phyloP scores from a whole-genome alignment of 2,329 filamentous ascomycete genomes.

The Plectosphaerella cucumerina region DNA sequence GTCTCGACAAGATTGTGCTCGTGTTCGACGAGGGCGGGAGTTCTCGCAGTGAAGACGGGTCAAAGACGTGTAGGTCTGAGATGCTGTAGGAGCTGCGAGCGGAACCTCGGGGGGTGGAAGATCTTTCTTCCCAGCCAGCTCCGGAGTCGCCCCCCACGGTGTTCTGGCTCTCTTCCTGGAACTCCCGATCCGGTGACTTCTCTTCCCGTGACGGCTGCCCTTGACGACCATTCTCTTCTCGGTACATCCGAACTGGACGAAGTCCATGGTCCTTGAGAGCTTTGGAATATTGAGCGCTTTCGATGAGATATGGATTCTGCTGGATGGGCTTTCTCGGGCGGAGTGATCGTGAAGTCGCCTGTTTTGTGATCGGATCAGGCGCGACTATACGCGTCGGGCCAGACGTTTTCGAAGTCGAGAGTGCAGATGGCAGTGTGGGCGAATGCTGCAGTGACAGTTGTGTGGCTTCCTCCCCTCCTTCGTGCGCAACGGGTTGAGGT shows the following conservation, averaged over 20 bases:
- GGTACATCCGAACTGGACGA: constrained; percentile 41
- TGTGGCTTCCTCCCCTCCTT: constrained; percentile 39
- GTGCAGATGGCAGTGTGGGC: neutral
- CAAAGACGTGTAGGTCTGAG: no score
- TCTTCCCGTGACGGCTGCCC: constrained; percentile 27
- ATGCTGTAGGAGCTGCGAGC: no score
- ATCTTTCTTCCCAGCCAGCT: constrained; percentile 26
- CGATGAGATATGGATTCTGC: constrained; percentile 54
- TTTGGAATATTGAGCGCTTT: constrained; percentile 50
- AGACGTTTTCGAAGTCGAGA: no score
- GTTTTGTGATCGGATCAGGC: no score
- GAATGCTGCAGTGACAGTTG: constrained; percentile 22
- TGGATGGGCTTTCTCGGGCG: constrained; percentile 58
- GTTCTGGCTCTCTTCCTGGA: constrained; percentile 47
- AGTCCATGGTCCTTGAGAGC: constrained; percentile 51
- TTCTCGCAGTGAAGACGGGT: no score
- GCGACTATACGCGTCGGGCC: no score
- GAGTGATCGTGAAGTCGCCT: constrained; percentile 35
- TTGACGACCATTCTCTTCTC: constrained; percentile 23
- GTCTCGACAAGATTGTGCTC: constrained; percentile 9
- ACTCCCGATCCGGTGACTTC: constrained; percentile 45
- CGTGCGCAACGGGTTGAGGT: no score
- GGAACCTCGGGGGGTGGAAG: no score
- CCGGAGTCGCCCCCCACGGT: constrained; percentile 20
- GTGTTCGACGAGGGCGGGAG: constrained; percentile 3